Percentiles rank a stretch among this genome's conserved stretches.
Evolutionary conservation across 2,329 filamentous ascomycete species (phyloP).

Genomic region (Mycosphaerella sp.): DNA sequence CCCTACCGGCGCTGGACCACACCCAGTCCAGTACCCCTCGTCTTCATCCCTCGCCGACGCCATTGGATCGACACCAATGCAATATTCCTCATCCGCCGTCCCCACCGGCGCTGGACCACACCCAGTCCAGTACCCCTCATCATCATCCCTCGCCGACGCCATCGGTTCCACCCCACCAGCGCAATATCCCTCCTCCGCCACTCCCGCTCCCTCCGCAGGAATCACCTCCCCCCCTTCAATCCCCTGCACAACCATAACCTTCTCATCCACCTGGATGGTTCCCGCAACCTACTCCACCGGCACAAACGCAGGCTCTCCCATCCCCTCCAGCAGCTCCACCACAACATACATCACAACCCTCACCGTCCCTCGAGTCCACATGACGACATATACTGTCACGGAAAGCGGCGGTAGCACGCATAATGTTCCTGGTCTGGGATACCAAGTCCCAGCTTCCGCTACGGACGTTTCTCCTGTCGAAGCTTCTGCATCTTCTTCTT

Average conservation of each 20-base stretch:
- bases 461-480: constrained; percentile 1
- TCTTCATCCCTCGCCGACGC: too few relatives aligned
- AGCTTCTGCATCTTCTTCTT: neutral
- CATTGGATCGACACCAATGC: too few relatives aligned
- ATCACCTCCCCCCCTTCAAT: constrained; percentile 21
- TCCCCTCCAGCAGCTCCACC: constrained; percentile 30
- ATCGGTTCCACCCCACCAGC: too few relatives aligned
- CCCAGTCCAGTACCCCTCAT: too few relatives aligned
- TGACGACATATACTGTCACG: constrained; percentile 21
- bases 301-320: constrained; percentile 29
- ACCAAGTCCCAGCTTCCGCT: constrained; percentile 12
- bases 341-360: constrained; percentile 36
- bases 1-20: too few relatives aligned
- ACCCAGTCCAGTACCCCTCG: too few relatives aligned
- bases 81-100: too few relatives aligned
- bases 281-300: constrained; percentile 35
- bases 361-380: constrained; percentile 39
- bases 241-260: constrained; percentile 39
- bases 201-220: neutral
- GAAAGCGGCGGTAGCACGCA: constrained; percentile 11
- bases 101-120: too few relatives aligned
- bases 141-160: too few relatives aligned
- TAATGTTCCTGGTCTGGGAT: constrained; percentile 17
- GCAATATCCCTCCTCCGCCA: too few relatives aligned
- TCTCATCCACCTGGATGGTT: constrained; percentile 33